phyloP scores from a whole-genome alignment of 2,329 filamentous ascomycete species.

The Calonectria montana region DNA sequence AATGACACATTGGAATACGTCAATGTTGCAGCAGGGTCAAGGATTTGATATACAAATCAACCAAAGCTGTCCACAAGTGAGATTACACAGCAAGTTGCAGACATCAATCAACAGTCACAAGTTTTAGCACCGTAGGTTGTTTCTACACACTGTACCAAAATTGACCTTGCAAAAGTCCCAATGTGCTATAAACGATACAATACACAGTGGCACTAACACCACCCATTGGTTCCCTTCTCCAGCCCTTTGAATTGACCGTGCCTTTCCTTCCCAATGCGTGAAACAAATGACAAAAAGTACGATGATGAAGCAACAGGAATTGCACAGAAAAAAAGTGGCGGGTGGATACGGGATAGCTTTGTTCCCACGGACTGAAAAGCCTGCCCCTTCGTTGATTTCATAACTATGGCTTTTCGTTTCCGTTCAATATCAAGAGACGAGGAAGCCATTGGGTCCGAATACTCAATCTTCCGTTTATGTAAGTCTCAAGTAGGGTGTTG shows the following conservation, averaged over 20 bases:
- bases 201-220: constrained; percentile 38
- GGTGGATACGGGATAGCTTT: not conserved
- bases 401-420: not conserved
- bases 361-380: not conserved
- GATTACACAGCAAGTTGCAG: not conserved
- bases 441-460: not conserved
- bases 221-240: constrained; percentile 27
- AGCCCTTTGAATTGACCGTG: constrained; percentile 10
- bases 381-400: not conserved
- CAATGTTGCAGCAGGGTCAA: not conserved
- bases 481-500: not conserved
- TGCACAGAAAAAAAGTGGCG: not conserved
- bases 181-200: constrained; percentile 38
- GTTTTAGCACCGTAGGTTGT: not conserved
- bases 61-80: not conserved
- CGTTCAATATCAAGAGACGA: not conserved
- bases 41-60: not conserved
- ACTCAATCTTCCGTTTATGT: not conserved
- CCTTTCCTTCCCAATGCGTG: constrained; percentile 27
- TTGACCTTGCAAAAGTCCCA: constrained; percentile 26
- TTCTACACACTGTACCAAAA: not conserved
- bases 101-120: not conserved
- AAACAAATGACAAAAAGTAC: constrained; percentile 13
- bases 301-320: not conserved
- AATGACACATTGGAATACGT: not conserved